Percentiles rank a stretch among this genome's conserved stretches.
Conservation (phyloP, 345 rosid genomes). For the Cochlearia excelsa region DNA sequence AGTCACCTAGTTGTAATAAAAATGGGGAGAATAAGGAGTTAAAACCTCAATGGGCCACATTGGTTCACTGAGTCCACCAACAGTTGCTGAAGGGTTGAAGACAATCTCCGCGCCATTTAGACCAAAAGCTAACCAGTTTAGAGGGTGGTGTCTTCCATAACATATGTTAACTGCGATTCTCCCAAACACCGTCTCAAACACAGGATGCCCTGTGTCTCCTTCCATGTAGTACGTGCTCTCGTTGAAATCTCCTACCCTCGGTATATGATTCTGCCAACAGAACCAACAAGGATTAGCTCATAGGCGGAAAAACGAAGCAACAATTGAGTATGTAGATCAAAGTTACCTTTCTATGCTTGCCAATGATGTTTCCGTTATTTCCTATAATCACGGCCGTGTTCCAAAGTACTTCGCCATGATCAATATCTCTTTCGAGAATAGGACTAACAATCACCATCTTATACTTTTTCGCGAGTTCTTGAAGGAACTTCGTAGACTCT, state of each 20-base stretch:
- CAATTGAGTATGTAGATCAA: slow-evolving; percentile 1
- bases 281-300: slow-evolving; percentile 18
- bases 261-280: slow-evolving; percentile 79
- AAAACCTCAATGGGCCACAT: slow-evolving; percentile 99
- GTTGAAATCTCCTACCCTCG: slow-evolving; percentile 94
- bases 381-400: slow-evolving; percentile 88
- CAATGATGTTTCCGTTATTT: slow-evolving; percentile 81
- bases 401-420: slow-evolving; percentile 91
- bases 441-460: slow-evolving; percentile 91
- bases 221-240: slow-evolving; percentile 99
- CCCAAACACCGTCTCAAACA: slow-evolving; percentile 86
- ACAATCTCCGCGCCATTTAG: slow-evolving; percentile 97
- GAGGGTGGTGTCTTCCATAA: slow-evolving; percentile 94
- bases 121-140: slow-evolving; percentile 96
- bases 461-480: slow-evolving; percentile 62
- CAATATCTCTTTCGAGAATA: slow-evolving; percentile 87
- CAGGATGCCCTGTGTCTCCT: slow-evolving; percentile 95
- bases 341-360: slow-evolving; percentile 88
- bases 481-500: slow-evolving; percentile 81
- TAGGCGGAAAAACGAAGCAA: slow-evolving; percentile 11
- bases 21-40: background rate
- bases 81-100: slow-evolving; percentile 98
- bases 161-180: slow-evolving; percentile 88
- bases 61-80: slow-evolving; percentile 95
- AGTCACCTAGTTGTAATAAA: too few relatives aligned